A percentile compares a stretch with the other conserved stretches of the same genome.
phyloP scores from a whole-genome alignment of 352 stramenopile species.

The Phytophthora sojae region DNA sequence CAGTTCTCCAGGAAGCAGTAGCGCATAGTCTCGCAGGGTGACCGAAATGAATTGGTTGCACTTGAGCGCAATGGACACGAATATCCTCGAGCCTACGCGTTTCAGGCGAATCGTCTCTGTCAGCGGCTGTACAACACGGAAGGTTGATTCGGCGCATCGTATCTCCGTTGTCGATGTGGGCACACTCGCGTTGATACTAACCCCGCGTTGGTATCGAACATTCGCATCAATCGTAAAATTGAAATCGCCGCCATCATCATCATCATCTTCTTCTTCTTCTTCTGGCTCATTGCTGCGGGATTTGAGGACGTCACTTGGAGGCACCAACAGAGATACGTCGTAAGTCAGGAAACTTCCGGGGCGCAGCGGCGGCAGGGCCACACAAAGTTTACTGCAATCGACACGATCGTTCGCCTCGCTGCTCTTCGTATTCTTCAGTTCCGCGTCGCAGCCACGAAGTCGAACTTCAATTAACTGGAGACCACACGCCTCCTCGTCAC shows the following conservation, averaged over 20 bases:
- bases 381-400: conserved; percentile 28
- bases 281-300: conserved; percentile 16
- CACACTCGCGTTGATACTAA: conserved; percentile 6
- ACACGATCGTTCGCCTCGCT: neutral
- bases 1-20: conserved; percentile 15
- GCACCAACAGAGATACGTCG: conserved; percentile 33
- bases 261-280: neutral
- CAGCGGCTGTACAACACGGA: conserved; percentile 45
- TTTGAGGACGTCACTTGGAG: conserved; percentile 1
- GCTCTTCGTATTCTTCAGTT: neutral
- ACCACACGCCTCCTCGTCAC: conserved; percentile 20
- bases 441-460: conserved; percentile 1
- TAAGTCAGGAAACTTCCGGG: conserved; percentile 31
- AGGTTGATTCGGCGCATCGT: conserved; percentile 36
- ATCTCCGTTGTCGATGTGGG: conserved; percentile 29
- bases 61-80: conserved; percentile 44
- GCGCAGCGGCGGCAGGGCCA: conserved; percentile 31
- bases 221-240: conserved; percentile 29
- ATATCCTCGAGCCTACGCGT: conserved; percentile 39
- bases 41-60: conserved; percentile 47
- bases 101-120: conserved; percentile 46
- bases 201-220: conserved; percentile 34
- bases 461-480: conserved; percentile 26
- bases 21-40: conserved; percentile 42
- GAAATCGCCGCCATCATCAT: conserved; percentile 1